A percentile compares a stretch with the other conserved stretches of the same genome.
Evolutionary conservation across 768 basidiomycete species (phyloP).

Genomic region (Naganishia antarctica): DNA sequence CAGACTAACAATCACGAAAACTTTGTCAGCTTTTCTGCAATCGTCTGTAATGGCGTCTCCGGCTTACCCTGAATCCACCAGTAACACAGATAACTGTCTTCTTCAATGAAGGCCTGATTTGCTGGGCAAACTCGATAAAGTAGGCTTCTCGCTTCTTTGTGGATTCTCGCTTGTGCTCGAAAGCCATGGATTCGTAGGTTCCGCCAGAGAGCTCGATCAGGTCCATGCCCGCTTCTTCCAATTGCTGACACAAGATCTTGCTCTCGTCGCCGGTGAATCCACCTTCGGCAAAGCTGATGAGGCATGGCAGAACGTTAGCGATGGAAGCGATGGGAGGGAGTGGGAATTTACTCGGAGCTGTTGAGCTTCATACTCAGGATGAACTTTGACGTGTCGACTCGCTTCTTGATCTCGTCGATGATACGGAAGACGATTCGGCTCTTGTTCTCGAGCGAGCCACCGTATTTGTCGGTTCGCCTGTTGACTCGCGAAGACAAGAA

Average conservation of each 20-base stretch:
- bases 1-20: neutral
- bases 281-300: slow-evolving; percentile 29
- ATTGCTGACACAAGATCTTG: slow-evolving; percentile 39
- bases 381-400: slow-evolving; percentile 28
- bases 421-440: slow-evolving; percentile 47
- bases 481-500: slow-evolving; percentile 49
- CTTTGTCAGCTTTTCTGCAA: neutral
- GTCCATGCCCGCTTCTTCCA: slow-evolving; percentile 50
- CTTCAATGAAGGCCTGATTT: slow-evolving; percentile 37
- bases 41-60: no score
- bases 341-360: slow-evolving; percentile 10
- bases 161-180: slow-evolving; percentile 41
- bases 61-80: slow-evolving; percentile 44
- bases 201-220: slow-evolving; percentile 53
- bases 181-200: slow-evolving; percentile 44
- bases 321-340: neutral
- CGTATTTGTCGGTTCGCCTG: slow-evolving; percentile 49
- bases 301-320: neutral
- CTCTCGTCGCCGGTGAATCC: slow-evolving; percentile 50
- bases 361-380: slow-evolving; percentile 27
- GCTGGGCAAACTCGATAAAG: slow-evolving; percentile 43
- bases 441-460: slow-evolving; percentile 49
- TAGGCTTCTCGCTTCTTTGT: slow-evolving; percentile 41
- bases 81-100: slow-evolving; percentile 41
- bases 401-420: slow-evolving; percentile 41